Conservation (phyloP, 108 stramenopile genomes). For the Discostella stelligeroides region DNA sequence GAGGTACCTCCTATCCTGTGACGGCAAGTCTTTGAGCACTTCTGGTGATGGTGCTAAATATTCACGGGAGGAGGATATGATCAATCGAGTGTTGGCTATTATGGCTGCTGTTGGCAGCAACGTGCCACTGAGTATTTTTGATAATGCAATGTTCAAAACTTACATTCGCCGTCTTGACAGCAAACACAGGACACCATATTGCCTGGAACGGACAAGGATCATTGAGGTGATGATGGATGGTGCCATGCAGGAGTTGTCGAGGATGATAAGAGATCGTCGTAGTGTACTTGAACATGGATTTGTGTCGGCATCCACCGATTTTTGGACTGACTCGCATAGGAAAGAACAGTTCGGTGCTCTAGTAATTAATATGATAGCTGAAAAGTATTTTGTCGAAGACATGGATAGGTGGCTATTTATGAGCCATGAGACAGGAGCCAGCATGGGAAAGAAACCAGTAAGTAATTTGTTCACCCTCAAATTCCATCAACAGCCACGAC, state of each 20-base stretch:
- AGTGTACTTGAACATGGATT: conserved; percentile 4
- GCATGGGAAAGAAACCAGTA: too few species aligned
- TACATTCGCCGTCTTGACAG: conserved; percentile 9
- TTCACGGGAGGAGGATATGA: conserved; percentile 16
- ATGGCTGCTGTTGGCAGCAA: conserved; percentile 11
- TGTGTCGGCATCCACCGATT: conserved; percentile 16
- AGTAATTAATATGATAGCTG: conserved; percentile 14
- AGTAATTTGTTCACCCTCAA: too few species aligned
- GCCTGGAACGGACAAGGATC: conserved; percentile 17
- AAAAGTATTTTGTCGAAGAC: conserved; percentile 12
- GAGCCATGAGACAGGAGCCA: conserved; percentile 7
- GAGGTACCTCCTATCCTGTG: background rate
- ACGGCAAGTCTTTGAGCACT: background rate
- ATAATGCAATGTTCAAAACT: conserved; percentile 3
- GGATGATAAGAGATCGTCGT: conserved; percentile 12
- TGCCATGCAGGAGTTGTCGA: conserved; percentile 1
- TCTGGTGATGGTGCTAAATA: conserved; percentile 2
- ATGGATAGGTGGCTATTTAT: background rate
- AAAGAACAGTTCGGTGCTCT: conserved; percentile 15
- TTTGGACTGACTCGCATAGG: conserved; percentile 17
- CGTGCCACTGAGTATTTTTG: conserved; percentile 14
- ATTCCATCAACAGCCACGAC: too few species aligned
- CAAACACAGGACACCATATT: conserved; percentile 15
- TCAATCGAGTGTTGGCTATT: conserved; percentile 8
- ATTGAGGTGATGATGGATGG: conserved; percentile 17